Evolutionary conservation across 306 rosid genomes (phyloP).

Genomic region (Phaseolus lunatus): DNA sequence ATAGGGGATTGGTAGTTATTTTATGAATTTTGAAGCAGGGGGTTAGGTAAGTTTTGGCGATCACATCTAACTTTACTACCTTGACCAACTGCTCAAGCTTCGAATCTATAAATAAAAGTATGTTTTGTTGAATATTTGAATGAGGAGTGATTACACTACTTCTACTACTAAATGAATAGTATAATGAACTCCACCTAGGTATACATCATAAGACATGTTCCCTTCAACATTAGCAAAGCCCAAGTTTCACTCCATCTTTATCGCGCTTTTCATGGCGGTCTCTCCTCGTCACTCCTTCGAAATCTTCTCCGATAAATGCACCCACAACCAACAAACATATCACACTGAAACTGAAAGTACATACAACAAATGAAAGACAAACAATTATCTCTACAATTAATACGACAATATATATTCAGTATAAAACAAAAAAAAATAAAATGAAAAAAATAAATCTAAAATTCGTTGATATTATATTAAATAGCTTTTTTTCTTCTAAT

Average conservation of each 20-base stretch:
- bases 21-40: background rate
- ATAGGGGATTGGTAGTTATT: background rate
- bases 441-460: no score
- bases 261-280: background rate
- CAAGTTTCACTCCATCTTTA: constrained; percentile 40
- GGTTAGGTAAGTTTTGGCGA: constrained; percentile 38
- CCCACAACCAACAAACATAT: background rate
- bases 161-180: background rate
- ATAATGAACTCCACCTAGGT: constrained; percentile 29
- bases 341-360: background rate
- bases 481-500: no score
- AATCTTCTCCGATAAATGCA: constrained; percentile 16
- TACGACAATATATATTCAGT: no score
- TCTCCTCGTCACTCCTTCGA: background rate
- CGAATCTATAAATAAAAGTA: background rate
- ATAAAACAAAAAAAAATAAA: no score
- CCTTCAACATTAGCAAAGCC: constrained; percentile 42
- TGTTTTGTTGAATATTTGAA: background rate
- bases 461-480: no score
- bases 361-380: background rate
- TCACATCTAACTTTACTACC: constrained; percentile 40
- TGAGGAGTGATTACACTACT: background rate
- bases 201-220: constrained; percentile 30
- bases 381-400: background rate
- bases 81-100: constrained; percentile 1